Conservation (phyloP, 2,329 filamentous ascomycete species). For the Epichloe uncinata region DNA sequence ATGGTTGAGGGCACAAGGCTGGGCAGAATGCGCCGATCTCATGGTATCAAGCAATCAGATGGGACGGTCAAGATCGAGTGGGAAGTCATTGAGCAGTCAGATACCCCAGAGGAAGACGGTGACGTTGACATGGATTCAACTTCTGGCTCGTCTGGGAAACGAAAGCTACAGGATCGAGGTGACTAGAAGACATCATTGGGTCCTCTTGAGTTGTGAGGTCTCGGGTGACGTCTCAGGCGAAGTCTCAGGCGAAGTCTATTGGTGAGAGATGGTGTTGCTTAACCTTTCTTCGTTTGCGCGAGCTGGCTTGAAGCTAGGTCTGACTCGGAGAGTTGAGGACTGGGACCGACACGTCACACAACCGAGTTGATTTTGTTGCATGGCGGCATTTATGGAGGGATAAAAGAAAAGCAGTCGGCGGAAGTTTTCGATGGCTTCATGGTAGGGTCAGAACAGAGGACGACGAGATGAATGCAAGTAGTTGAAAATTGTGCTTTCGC, state of each 20-base stretch:
- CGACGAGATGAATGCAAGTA: not conserved
- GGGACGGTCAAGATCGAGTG: slow-evolving; percentile 59
- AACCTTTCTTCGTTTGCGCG: not conserved
- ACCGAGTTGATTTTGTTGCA: not conserved
- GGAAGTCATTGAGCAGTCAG: slow-evolving; percentile 68
- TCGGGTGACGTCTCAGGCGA: not conserved
- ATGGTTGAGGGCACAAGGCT: slow-evolving; percentile 65
- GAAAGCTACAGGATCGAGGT: slow-evolving; percentile 36
- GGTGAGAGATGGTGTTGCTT: not conserved
- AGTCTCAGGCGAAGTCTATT: not conserved
- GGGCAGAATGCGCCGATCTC: slow-evolving; percentile 51
- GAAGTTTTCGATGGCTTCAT: not conserved
- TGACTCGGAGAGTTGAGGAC: not conserved
- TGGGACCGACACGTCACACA: not conserved
- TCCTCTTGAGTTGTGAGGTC: not conserved
- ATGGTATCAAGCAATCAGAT: slow-evolving; percentile 42
- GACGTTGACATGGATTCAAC: slow-evolving; percentile 22
- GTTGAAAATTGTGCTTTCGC: not conserved
- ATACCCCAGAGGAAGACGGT: slow-evolving; percentile 20
- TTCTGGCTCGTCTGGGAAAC: slow-evolving; percentile 30
- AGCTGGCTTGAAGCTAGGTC: not conserved
- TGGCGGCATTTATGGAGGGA: not conserved
- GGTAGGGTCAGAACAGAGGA: not conserved
- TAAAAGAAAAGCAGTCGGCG: not conserved
- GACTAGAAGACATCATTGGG: slow-evolving; percentile 7